Evolutionary conservation across 495 filamentous ascomycete genomes (phyloP).

Genomic region (Tirmania nivea): DNA sequence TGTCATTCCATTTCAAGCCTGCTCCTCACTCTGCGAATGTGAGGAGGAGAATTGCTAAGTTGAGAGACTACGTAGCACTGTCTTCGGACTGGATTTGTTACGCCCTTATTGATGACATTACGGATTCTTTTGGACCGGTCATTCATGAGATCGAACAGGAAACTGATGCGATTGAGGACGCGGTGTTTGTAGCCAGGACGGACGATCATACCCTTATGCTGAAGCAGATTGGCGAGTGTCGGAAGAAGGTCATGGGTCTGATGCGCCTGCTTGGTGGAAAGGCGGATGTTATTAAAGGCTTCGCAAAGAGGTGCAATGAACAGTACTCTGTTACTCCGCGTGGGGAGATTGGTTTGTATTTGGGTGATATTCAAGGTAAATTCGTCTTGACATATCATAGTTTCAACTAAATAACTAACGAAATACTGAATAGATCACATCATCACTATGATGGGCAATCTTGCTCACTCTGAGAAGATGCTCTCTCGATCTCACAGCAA

Average conservation of each 20-base stretch:
- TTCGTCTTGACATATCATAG: not conserved
- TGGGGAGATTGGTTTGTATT: constrained; percentile 82
- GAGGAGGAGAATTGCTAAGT: constrained; percentile 71
- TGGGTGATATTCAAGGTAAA: constrained; percentile 70
- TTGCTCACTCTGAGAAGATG: constrained; percentile 89
- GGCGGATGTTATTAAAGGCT: constrained; percentile 95
- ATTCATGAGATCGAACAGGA: constrained; percentile 79
- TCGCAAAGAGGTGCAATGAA: constrained; percentile 97
- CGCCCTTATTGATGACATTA: constrained; percentile 70
- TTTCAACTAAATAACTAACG: not conserved
- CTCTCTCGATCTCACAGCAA: constrained; percentile 84
- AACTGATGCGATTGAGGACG: constrained; percentile 71
- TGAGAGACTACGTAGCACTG: constrained; percentile 81
- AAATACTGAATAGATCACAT: constrained; percentile 46
- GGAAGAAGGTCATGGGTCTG: constrained; percentile 89
- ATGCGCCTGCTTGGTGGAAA: constrained; percentile 90
- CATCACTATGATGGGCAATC: constrained; percentile 88
- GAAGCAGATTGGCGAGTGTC: constrained; percentile 51
- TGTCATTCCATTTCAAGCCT: constrained; percentile 88
- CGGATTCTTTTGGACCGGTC: constrained; percentile 77
- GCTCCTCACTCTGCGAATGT: constrained; percentile 92
- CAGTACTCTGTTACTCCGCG: constrained; percentile 91
- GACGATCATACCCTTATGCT: constrained; percentile 48
- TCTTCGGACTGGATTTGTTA: constrained; percentile 97
- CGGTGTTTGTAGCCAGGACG: constrained; percentile 43